Base-by-base conservation (phyloP, 345 rosid genomes). In the rapeseed (Brassica napus) region DNA sequence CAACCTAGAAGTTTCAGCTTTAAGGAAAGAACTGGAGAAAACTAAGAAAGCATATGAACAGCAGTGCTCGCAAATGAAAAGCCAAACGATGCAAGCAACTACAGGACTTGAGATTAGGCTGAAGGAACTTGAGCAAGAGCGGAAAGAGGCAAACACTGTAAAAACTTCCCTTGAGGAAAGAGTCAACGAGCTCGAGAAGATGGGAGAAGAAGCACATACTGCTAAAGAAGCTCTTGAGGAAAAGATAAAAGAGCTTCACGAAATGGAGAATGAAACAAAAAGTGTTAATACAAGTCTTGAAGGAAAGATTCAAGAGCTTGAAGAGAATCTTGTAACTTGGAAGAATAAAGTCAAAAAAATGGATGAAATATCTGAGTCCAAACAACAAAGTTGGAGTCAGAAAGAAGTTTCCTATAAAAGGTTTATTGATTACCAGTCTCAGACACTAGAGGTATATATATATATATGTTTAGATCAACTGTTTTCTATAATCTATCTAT, bases 251-350 rank as follows among this genome's bases (percentile, higher is more conserved):
- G 89, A 87, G 73, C 93, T 89, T 70, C 86, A 87, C 69, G 74
- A 90, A 80, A 79, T 86, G 85, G 94, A 92, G 80, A 71, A 80
- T 23, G 89, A 86, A 75, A 79, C 88, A 30, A 88, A 89, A 81
- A 81, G 69, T 44, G 83, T 82, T 64, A 80, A 82, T 82, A 76
- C 30, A 49, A 77, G 73, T 61, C 86, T 86, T 70, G 84, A 87
- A 82, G 81, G 62, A 47, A 87, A 77, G 78, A 21, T 86, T 65
- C 76, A 79, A 76, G 91, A 89, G 73, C 92, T 89, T 76, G 89
- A 87, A 76, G 73, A 21, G 15, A 80, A 39, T 68, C 65, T 87
- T 18, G 75, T 76, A 32, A 84, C 31, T 6, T 86, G 88, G 73
- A 85, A 74, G 76, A 85, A 60, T 76, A 84, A 76, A 80, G 77